These are phyloP conservation scores for Austroboletus novae-zelandiae DNA, from an alignment of 1,284 basidiomycete genomes.

Conservation along the genomic window DNA sequence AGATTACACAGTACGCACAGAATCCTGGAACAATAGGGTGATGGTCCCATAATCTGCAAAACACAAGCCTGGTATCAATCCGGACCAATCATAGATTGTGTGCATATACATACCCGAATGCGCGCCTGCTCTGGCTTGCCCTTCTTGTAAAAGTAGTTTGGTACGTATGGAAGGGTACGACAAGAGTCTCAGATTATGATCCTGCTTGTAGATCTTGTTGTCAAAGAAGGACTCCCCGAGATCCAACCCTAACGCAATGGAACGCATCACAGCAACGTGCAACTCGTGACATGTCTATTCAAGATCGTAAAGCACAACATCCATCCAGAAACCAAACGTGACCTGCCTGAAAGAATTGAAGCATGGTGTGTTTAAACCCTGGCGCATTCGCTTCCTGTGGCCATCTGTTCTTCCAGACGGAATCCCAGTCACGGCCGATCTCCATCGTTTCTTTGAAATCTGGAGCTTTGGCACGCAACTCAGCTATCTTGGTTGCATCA, in stretches of 20 bases:
- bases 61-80: constrained; percentile 2
- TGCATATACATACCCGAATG: constrained; percentile 58
- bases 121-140: constrained; percentile 76
- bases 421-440: constrained; percentile 79
- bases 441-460: constrained; percentile 86
- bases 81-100: neutral
- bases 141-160: constrained; percentile 55
- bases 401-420: constrained; percentile 77
- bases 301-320: constrained; percentile 4
- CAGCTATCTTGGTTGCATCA: constrained; percentile 71
- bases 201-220: constrained; percentile 67
- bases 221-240: constrained; percentile 76
- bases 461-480: constrained; percentile 67
- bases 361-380: constrained; percentile 67
- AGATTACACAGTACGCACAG: constrained; percentile 37
- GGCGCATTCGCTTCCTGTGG: constrained; percentile 63
- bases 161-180: constrained; percentile 73
- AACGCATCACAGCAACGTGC: constrained; percentile 74
- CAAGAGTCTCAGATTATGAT: constrained; percentile 73
- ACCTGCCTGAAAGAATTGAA: constrained; percentile 67
- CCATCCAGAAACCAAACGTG: neutral
- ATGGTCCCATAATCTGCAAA: constrained; percentile 75
- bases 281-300: constrained; percentile 69
- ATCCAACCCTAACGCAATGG: constrained; percentile 75
- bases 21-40: constrained; percentile 83